Base-by-base conservation (phyloP, 768 basidiomycete species). In the Lenzites betulinus region DNA sequence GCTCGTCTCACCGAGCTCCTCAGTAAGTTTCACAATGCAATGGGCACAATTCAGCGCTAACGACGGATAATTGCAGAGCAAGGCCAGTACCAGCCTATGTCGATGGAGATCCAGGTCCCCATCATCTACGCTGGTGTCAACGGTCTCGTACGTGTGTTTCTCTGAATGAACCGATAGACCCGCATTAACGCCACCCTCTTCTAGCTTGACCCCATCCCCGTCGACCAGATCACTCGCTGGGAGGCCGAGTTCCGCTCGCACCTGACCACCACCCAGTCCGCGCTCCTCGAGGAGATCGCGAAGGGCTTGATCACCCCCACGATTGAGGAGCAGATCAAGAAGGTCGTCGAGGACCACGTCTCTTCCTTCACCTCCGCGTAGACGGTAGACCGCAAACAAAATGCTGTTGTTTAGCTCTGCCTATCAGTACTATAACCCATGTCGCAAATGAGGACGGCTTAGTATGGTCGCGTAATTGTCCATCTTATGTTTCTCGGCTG, bases 51-150 rank as follows among this genome's bases (percentile, higher is more conserved):
- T 33, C 30, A 33, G 30, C 30, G 6, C 6, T 33, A 26, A 13
- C 11, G 53, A 26, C 65, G 75, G 18, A 74, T 62, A 62, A 11
- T 56, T 59, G 73, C 71, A 96, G 89, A 98, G 81, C 96, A 98
- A 86, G 95, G 93, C 65, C 96, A 98, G 82, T 98, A 98, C 79
- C 90, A 95, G 75, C 93, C 94, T 55, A 79, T 98, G 71, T 77
- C 95, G 42, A 95, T 92, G 76, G 96, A 98, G 80, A 79, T 98
- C 65, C 95, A 97, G 83, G 96, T 97, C 64, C 96, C 96, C 67
- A 93, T 98, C 76, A 95, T 98, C 81, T 98, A 96, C 76, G 97
- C 96, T 67, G 96, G 96, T 87, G 97, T 99, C 70, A 95, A 98
- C 79, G 97, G 97, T 93, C 87, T 97, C 65, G 89, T 90, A 74